Conservation (phyloP, 169 alveolate genomes). For the Perkinsus marinus region DNA sequence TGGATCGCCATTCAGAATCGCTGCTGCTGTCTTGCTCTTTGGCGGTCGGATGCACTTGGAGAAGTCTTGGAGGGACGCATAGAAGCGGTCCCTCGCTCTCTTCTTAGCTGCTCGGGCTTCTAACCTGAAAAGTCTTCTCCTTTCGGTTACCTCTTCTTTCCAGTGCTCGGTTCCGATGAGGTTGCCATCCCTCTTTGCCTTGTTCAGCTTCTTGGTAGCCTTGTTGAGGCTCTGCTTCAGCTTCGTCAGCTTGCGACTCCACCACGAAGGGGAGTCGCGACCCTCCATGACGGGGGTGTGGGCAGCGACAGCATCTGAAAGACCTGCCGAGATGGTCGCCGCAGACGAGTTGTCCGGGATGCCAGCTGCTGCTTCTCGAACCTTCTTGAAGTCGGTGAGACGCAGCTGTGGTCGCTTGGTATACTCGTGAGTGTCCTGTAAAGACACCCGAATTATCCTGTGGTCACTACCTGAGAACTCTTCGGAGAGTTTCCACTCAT, state of each 20-base stretch:
- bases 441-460: neutral
- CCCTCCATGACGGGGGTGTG: neutral
- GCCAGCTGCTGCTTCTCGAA: neutral
- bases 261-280: neutral
- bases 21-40: neutral
- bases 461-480: neutral
- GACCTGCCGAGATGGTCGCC: neutral
- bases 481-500: neutral
- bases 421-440: neutral
- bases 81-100: neutral
- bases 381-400: neutral
- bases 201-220: neutral
- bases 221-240: neutral
- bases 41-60: neutral
- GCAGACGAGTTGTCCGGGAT: neutral
- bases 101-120: neutral
- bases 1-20: neutral
- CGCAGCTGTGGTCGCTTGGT: neutral
- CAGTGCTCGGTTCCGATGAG: neutral
- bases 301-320: neutral
- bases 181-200: neutral
- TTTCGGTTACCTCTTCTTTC: neutral
- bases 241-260: neutral
- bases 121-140: neutral
- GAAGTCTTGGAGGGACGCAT: neutral